phyloP scores from a whole-genome alignment of 805 yeast genomes.

The Torulaspora delbrueckii region DNA sequence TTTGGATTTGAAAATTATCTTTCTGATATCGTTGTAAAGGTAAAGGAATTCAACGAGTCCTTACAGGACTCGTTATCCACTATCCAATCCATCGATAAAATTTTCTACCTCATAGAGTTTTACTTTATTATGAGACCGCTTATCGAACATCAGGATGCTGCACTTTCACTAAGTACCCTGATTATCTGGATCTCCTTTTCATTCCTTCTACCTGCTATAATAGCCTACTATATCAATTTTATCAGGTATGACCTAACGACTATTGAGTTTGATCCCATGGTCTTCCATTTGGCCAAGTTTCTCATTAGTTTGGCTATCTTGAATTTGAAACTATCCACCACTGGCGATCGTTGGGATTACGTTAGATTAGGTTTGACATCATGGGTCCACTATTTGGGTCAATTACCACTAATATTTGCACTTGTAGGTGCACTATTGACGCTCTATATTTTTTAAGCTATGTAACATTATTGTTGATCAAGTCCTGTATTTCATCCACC shows the following conservation, averaged over 20 bases:
- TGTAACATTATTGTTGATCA: slow-evolving; percentile 4
- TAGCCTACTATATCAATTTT: slow-evolving; percentile 30
- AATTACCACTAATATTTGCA: slow-evolving; percentile 23
- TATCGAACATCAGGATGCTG: slow-evolving; percentile 6
- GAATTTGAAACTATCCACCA: slow-evolving; percentile 6
- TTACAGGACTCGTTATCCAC: slow-evolving; percentile 28
- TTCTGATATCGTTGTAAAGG: slow-evolving; percentile 18
- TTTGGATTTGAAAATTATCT: slow-evolving; percentile 24
- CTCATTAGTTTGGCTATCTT: slow-evolving; percentile 19
- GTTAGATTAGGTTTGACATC: slow-evolving; percentile 5
- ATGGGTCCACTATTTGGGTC: slow-evolving; percentile 17
- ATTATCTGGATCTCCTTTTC: slow-evolving; percentile 4
- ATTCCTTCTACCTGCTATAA: slow-evolving; percentile 18
- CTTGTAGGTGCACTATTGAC: slow-evolving; percentile 22
- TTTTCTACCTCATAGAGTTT: slow-evolving; percentile 23
- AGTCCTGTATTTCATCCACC: slow-evolving; percentile 24
- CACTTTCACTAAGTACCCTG: slow-evolving; percentile 7
- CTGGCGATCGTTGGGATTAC: slow-evolving; percentile 3
- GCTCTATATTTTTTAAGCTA: slow-evolving; percentile 22
- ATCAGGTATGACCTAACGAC: slow-evolving; percentile 27
- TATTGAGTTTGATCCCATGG: slow-evolving; percentile 31
- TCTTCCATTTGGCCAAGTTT: slow-evolving; percentile 26
- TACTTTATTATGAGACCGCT: slow-evolving; percentile 14
- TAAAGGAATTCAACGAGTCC: slow-evolving; percentile 20
- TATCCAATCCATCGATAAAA: slow-evolving; percentile 19